Base-by-base conservation (phyloP, 208 protist species). In the Acanthamoeba castellanii region DNA sequence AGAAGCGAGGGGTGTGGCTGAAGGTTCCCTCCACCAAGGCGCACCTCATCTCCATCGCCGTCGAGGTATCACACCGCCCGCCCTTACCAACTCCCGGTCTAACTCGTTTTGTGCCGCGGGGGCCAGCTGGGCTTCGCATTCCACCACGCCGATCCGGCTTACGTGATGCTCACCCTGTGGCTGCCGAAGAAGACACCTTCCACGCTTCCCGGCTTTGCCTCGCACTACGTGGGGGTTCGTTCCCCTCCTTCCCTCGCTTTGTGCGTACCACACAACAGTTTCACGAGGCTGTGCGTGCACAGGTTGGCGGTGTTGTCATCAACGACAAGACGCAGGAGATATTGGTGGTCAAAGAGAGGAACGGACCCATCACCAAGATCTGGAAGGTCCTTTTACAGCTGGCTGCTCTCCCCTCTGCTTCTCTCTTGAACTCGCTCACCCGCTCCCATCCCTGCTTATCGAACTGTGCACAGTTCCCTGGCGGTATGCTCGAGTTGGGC, bases 151-250 rank as follows among this genome's bases (percentile, higher is more conserved):
- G 90, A 82, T 30, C 47, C 34, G 45, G 45, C n/a, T 14, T 94
- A 94, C 55, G 66, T 94, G 37, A 94, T 94, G 90, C 42, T 94
- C n/a, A 84, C 64, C 14, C n/a, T 47, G 47, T 94, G 90, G 90
- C 68, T 94, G 20, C 90, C 90, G 30, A 47, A 78, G 27, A 47
- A 78, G n/a, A 34, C 30, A 45, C 66, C 66, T 37, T 68, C 45
- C 13, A 94, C 90, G 14, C 55, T 94, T 4, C 90, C 90, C 11
- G 66, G 27, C 70, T 94, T 94, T 82, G 61, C 66, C 25, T 42
- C 64, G 8, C 90, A 94, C 32, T 94, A 94, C 52, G 66, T 82
- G 11, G 90, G 90, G 16, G 90, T 84, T 18, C 66, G 66, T 32
- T n/a, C 30, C 11, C 11, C 6, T 32, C 66, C 30, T 74, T 37